Evolutionary conservation across 2,329 filamentous ascomycete genomes (phyloP), one percentile per base, ranked within the genome.

Genomic region (Colletotrichum paranaense): DNA sequence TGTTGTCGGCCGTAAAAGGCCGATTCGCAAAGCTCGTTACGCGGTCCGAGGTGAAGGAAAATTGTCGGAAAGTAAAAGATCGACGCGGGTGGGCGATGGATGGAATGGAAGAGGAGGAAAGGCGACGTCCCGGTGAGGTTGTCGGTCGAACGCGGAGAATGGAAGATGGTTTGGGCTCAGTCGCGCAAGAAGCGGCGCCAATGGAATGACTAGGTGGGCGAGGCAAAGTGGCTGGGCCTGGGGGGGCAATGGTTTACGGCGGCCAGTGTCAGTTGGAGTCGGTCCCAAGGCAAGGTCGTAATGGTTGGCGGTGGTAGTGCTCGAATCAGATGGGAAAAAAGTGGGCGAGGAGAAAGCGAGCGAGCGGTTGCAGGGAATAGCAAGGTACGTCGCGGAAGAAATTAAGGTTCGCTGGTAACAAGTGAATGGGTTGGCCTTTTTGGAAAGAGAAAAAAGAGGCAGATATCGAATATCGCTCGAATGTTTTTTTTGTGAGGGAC

Each of bases 1-100:
- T 72, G 70, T 71, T 73, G 67, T 78, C 69, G 77, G 77, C 79
- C 78, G 74, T 74, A 71, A 57, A 71, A 78, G 79, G 77, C 76
- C 76, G 69, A 72, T 74, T 72, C 63, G 58, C 62, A 74, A 35
- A 63, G 57, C 57, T 64, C 72, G 57, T 72, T 49, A 68, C 68
- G 67, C 68, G 68, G 68, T 74, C 72, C 68, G 72, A 68, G 60
- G 64, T 72, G 63, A n/a, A 72, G 62, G 26, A 35, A 35, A 57
- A 63, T 26, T 58, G 57, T 72, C 67, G 42, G n/a, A 46, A 53
- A 58, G 30, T 42, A 55, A 53, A 70, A 30, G 67, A 71, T 71
- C 46, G 71, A 66, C 71, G 71, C 60, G 46, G 42, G 71, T 56
- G 56, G 62, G 52, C 71, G 71, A 73, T 73, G 71, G 49, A 70